Base-by-base conservation (phyloP, 202 grass and related monocot genomes). In the Zizania palustris region DNA sequence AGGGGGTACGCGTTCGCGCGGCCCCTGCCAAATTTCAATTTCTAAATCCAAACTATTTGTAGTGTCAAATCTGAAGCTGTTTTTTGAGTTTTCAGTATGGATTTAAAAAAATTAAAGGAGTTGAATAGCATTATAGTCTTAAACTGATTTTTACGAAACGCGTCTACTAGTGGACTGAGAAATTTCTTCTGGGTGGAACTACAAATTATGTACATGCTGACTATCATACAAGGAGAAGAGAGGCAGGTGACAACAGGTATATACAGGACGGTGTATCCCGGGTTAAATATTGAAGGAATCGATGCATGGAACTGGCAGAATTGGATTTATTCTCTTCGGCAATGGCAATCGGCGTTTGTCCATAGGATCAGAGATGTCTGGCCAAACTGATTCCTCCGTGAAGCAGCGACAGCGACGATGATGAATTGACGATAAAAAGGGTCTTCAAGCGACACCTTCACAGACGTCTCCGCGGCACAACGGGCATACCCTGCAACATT, bases 381-480 rank as follows among this genome's bases (percentile, higher is more conserved):
- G 21, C 59, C 16, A 22, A 76, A 38, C 43, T 34, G 71, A 15
- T 22, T 71, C 28, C 18, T 35, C 49, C 21, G 34, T 9, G 41
- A 7, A 44, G 68, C 60, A 0, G n/a, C 45, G 6, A 40, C 10
- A 6, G 21, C 33, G 53, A 6, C 12, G 5, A 13, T 10, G 60
- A n/a, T 10, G 7, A 49, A 38, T 3, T 43, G 9, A 69, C n/a
- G 11, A 0, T 40, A 54, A 41, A 68, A 34, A 28, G 28, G 18
- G 33, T 58, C 48, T 51, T 84, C 81, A 87, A 4, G 67, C 66
- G 13, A 63, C 74, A 78, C 75, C 83, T 78, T 93, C 83, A n/a
- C 88, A 88, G 56, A 97, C 87, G 33, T 93, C 89, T 14, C 91
- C 79, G 15, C 95, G 88, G 70, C 95, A 97, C 76, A 97, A 56